A percentile compares a stretch with the other conserved stretches of the same genome.
Evolutionary conservation across 805 yeast genomes (phyloP).

Genomic region (Alloascoidea africana): DNA sequence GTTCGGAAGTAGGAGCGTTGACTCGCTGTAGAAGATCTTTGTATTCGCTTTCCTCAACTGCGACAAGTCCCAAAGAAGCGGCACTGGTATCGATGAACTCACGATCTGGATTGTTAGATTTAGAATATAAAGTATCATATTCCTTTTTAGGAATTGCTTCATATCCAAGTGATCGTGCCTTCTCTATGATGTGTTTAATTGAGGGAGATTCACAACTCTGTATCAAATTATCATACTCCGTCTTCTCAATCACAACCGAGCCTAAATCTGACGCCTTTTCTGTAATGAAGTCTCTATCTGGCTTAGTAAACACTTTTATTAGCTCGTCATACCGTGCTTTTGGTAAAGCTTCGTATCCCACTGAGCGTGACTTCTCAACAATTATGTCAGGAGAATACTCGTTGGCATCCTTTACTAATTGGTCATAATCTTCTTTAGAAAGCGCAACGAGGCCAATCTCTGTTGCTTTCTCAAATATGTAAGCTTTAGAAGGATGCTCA

Average conservation of each 20-base stretch:
- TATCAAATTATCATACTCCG: not conserved
- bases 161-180: not conserved
- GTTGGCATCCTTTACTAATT: not conserved
- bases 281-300: not conserved
- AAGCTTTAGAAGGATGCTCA: slow-evolving; percentile 3
- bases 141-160: not conserved
- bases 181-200: not conserved
- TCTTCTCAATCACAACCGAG: not conserved
- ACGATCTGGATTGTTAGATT: not conserved
- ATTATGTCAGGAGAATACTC: not conserved
- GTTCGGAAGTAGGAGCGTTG: slow-evolving; percentile 17
- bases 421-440: not conserved
- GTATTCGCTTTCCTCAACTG: not conserved
- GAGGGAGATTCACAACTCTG: too few species aligned
- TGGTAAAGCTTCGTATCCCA: not conserved
- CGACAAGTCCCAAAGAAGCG: not conserved
- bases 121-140: not conserved
- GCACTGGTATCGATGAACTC: not conserved
- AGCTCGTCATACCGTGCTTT: too few species aligned
- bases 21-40: not conserved
- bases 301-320: not conserved
- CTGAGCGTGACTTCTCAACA: not conserved
- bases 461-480: slow-evolving; percentile 3
- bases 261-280: not conserved
- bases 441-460: not conserved